Conservation (phyloP, 768 basidiomycete genomes). For the Podaxis sp. region DNA sequence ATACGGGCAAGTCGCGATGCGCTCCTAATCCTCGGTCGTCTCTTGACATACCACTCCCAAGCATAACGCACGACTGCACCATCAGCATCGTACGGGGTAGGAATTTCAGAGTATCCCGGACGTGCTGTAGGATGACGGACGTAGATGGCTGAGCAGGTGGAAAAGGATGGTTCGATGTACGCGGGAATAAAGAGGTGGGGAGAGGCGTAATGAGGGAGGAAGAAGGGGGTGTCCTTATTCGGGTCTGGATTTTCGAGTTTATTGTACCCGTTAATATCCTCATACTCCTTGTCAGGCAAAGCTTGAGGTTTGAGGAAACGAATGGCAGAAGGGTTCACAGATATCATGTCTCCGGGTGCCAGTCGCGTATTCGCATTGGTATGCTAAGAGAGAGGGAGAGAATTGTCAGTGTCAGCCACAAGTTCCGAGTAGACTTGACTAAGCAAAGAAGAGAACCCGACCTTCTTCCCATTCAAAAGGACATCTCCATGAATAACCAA, state of each 20-base stretch:
- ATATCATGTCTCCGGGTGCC: slow-evolving; percentile 91
- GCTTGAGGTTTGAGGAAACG: slow-evolving; percentile 50
- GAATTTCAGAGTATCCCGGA: slow-evolving; percentile 94
- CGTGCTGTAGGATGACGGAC: slow-evolving; percentile 95
- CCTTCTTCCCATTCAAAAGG: slow-evolving; percentile 84
- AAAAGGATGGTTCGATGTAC: slow-evolving; percentile 67
- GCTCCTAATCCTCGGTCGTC: slow-evolving; percentile 63
- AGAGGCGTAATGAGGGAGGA: slow-evolving; percentile 80
- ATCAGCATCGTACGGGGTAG: slow-evolving; percentile 93
- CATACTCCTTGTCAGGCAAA: slow-evolving; percentile 27
- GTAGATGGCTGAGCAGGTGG: slow-evolving; percentile 88
- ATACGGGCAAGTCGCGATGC: slow-evolving; percentile 55
- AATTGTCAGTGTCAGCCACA: slow-evolving; percentile 6
- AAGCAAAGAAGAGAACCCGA: slow-evolving; percentile 32
- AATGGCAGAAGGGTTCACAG: slow-evolving; percentile 80
- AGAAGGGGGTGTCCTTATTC: slow-evolving; percentile 56
- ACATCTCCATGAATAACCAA: slow-evolving; percentile 87
- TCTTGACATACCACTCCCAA: slow-evolving; percentile 93
- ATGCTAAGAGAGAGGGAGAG: slow-evolving; percentile 47
- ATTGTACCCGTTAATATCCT: slow-evolving; percentile 28
- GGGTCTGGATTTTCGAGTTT: slow-evolving; percentile 5
- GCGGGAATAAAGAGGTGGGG: slow-evolving; percentile 90
- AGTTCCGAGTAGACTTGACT: neutral
- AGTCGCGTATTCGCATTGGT: slow-evolving; percentile 81
- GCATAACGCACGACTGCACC: slow-evolving; percentile 88